Base-by-base conservation (phyloP, 1,139 yeast genomes). In the Debaryomyces sp. region DNA sequence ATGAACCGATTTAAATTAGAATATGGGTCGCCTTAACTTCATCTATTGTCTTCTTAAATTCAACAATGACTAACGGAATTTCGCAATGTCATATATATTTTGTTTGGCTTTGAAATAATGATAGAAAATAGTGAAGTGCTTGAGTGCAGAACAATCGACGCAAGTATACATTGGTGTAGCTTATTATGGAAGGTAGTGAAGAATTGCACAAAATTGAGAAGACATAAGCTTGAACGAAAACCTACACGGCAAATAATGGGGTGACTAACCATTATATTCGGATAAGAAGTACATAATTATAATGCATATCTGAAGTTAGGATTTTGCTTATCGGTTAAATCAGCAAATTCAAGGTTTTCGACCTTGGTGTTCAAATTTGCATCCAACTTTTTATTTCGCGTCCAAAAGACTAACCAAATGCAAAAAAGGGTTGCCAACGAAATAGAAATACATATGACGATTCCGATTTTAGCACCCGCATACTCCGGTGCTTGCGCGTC, bases 401-500 rank as follows among this genome's bases (percentile, higher is more conserved):
- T 35, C 35, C 46, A 48, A 26, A 36, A n/a, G 6, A 12, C 45
- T 21, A 45, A 34, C 18, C 30, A 48, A 3, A 48, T 40, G 8
- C 32, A 27, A n/a, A 27, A 23, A 15, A 5, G 30, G 26, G 18
- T 47, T 15, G 15, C 45, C 8, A 18, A 42, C 9, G 22, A 48
- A 48, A 41, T 2, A 46, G 51, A 2, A 37, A 43, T 5, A 66
- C 68, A 27, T 4, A 70, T 73, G 47, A 75, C 66, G 15, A 70
- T 60, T 10, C 12, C 29, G 5, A 67, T 62, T 50, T 74, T 71
- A 2, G 83, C 87, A 3, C 78, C 72, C 2, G 60, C 56, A 56
- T 82, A 83, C 9, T 54, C 59, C 10, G 90, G 90, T 1, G 82
- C 81, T 56, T 83, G 81, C 6, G 55, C 54, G 0, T 69, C 68